phyloP scores from a whole-genome alignment of 208 protist genomes.

The Dictyostelium gargantuum region DNA sequence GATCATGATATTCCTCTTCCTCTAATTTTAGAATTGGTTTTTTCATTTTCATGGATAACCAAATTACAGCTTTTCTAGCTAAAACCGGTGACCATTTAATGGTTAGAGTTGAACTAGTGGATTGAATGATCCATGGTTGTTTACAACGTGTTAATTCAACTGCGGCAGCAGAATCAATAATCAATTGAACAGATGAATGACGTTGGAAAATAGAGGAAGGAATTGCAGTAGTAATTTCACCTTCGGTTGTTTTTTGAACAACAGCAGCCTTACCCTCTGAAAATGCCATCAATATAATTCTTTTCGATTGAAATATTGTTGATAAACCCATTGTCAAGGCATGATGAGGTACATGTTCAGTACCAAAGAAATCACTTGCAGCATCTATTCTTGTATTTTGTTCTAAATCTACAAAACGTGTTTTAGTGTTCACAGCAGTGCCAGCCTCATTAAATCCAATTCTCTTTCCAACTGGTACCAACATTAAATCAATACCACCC shows the following conservation, averaged over 20 bases:
- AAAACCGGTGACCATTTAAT: conserved; percentile 65
- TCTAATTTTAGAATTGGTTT: conserved; percentile 79
- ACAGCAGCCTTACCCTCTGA: conserved; percentile 77
- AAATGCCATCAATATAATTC: conserved; percentile 80
- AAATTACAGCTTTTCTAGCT: conserved; percentile 77
- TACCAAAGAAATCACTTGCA: conserved; percentile 79
- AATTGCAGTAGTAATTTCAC: conserved; percentile 11
- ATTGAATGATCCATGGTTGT: conserved; percentile 72
- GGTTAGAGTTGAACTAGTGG: background rate
- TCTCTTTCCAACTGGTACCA: conserved; percentile 73
- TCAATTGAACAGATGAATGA: conserved; percentile 67
- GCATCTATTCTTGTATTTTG: conserved; percentile 78
- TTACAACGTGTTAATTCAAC: conserved; percentile 58
- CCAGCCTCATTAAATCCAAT: conserved; percentile 84
- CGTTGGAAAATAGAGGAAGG: conserved; percentile 73
- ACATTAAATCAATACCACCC: conserved; percentile 80
- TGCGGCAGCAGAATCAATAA: conserved; percentile 73
- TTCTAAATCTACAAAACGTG: conserved; percentile 77
- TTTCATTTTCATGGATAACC: conserved; percentile 67
- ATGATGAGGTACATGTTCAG: conserved; percentile 77
- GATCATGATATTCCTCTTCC: conserved; percentile 71
- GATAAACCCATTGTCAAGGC: conserved; percentile 79
- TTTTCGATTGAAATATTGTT: conserved; percentile 66
- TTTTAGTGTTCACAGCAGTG: conserved; percentile 18
- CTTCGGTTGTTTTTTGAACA: conserved; percentile 74